Evolutionary conservation across 306 rosid species (phyloP), one percentile per base, ranked within the genome.

Genomic region (Glycyrrhiza uralensis): DNA sequence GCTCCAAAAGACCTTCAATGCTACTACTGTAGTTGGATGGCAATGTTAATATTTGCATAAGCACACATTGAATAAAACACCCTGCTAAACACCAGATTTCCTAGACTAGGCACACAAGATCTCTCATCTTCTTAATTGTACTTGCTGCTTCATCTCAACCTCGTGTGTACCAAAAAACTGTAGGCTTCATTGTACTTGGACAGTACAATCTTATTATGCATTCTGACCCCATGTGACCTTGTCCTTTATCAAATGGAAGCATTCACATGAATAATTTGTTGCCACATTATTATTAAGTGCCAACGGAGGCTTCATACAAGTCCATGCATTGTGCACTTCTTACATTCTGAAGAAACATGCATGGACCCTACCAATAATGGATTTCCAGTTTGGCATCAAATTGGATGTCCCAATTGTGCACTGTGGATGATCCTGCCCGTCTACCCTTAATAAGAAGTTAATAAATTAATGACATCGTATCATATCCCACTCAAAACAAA

Each of bases 361-460:
- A 47, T 75, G 83, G 85, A 64, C 81, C 65, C 42, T 63, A 69
- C 42, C 46, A 65, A 61, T 81, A 73, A 60, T 81, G 64, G 76
- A 72, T 39, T 75, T 83, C 68, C 13, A 33, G 49, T 65, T 62
- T 67, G 76, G 64, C 72, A 60, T 5, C 36, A 54, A 61, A 70
- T 18, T 39, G 52, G 35, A 63, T 45, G 64, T 47, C 41, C 30
- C 28, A 24, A 28, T 72, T 49, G 78, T 26, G 29, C 29, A 74
- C 59, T 78, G 76, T 55, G 85, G 55, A 63, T 80, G 78, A 71
- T 66, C 39, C 65, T 82, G 38, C n/a, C 72, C 66, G 36, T 82
- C 89, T 54, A 89, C 86, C 72, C 78, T 84, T 29, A 89, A 60
- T 55, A 86, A 38, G 60, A 35, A 14, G 59, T 73, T 66, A 52